Evolutionary conservation across 352 stramenopile genomes (phyloP), one percentile per base, ranked within the genome.

Genomic region (Pythium chondricola): DNA sequence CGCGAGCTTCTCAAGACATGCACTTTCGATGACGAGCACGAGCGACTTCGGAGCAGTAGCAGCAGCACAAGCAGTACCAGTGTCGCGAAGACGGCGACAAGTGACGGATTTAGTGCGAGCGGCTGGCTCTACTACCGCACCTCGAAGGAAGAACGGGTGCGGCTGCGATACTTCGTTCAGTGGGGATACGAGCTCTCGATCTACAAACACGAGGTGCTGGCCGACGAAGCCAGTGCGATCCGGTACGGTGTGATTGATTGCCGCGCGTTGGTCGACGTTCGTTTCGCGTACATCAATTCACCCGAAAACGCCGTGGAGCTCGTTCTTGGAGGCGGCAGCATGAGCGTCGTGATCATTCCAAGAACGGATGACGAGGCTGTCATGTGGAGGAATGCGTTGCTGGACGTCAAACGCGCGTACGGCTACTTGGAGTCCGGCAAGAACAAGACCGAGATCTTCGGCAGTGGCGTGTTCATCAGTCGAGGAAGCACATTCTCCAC

Each of bases 181-280:
- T 91, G 78, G 77, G 83, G 83, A 8, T 89, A 86, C 51, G 83
- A 95, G 41, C 61, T 95, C 9, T 91, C 83, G 6, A 95, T 95
- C 54, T 95, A 91, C 65, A 95, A 95, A 65, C 83, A 95, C 61
- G 81, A 93, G 47, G 63, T 95, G 5, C 52, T 88, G 9, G 67
- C 75, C 20, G 79, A 95, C 33, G 83, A 95, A 48, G 66, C 70
- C 4, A 74, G 60, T 16, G 72, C 83, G 3, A 94, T 94, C 58
- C 83, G 83, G 0, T 92, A 94, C 48, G 83, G 83, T 45, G 83
- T 94, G 4, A 88, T 94, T 21, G 83, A 94, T 55, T 91, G 81
- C 17, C 80, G 83, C 6, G 80, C 80, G 22, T 61, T 94, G 4
- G 66, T 88, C 7, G 83, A 94, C 35, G 83, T 92, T 33, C 77